Conservation (phyloP, 306 rosid genomes). For the Trifolium subterraneum region DNA sequence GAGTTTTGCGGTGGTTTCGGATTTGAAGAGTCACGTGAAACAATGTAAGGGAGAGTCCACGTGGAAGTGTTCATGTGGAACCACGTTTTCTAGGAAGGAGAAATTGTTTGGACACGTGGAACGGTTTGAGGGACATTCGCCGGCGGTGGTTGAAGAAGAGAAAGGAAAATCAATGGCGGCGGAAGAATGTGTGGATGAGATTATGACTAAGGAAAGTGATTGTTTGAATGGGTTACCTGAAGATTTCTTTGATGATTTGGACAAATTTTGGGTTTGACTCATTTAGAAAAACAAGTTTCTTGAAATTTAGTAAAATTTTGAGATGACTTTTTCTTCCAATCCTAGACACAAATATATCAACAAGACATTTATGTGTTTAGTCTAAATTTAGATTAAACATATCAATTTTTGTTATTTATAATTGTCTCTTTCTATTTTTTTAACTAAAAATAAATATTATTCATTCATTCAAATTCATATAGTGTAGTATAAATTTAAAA, state of each 20-base stretch:
- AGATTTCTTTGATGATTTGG: slow-evolving; percentile 51
- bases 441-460: too few relatives aligned
- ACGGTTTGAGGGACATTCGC: slow-evolving; percentile 69
- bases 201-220: not conserved
- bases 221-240: slow-evolving; percentile 44
- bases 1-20: slow-evolving; percentile 71
- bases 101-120: slow-evolving; percentile 75
- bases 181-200: slow-evolving; percentile 26
- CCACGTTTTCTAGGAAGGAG: slow-evolving; percentile 71
- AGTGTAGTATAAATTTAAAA: too few relatives aligned
- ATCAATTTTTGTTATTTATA: too few relatives aligned
- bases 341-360: too few relatives aligned
- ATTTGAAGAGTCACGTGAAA: slow-evolving; percentile 68
- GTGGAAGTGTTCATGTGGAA: slow-evolving; percentile 76
- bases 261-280: slow-evolving; percentile 35
- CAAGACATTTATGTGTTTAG: too few relatives aligned
- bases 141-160: slow-evolving; percentile 30
- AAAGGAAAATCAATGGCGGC: slow-evolving; percentile 23
- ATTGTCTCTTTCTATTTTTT: too few relatives aligned
- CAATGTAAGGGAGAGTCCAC: slow-evolving; percentile 62
- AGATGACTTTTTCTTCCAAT: too few relatives aligned
- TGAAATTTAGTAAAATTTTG: too few relatives aligned
- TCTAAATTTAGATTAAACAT: too few relatives aligned
- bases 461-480: too few relatives aligned
- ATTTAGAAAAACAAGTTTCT: too few relatives aligned